These are phyloP conservation scores for Ambispora gerdemannii DNA, from an alignment of 192 early-diverging fungal species.

Conservation along the genomic window DNA sequence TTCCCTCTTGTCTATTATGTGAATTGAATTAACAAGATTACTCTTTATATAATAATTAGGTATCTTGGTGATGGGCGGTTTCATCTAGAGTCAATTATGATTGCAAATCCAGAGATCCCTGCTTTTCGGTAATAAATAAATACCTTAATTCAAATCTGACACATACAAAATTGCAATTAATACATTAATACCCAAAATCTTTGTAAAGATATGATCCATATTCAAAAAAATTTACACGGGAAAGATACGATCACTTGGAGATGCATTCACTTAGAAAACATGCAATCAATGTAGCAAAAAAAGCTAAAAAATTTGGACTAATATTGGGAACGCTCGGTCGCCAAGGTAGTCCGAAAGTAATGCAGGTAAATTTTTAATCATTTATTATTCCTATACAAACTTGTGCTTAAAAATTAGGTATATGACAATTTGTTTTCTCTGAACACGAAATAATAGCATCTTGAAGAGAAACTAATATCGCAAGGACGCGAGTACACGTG, in stretches of 20 bases:
- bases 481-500: conserved; percentile 62
- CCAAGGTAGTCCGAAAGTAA: conserved; percentile 91
- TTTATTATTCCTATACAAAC: background rate
- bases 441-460: conserved; percentile 42
- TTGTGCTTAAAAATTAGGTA: background rate
- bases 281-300: conserved; percentile 73
- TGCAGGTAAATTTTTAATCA: conserved; percentile 53
- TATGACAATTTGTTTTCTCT: background rate
- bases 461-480: conserved; percentile 65
- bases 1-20: conserved; percentile 1
- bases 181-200: conserved; percentile 7
- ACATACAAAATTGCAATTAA: background rate
- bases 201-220: conserved; percentile 84
- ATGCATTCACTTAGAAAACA: conserved; percentile 84
- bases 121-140: conserved; percentile 64
- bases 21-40: conserved; percentile 3
- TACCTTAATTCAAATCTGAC: background rate
- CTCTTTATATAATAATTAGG: conserved; percentile 31
- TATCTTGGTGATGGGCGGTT: conserved; percentile 94
- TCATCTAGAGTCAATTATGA: conserved; percentile 99
- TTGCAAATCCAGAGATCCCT: conserved; percentile 86
- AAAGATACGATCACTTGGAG: conserved; percentile 88
- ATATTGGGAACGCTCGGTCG: conserved; percentile 95
- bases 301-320: conserved; percentile 79
- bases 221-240: conserved; percentile 84